phyloP scores from a whole-genome alignment of 1,139 yeast genomes.

The Citeromyces hawaiiensis region DNA sequence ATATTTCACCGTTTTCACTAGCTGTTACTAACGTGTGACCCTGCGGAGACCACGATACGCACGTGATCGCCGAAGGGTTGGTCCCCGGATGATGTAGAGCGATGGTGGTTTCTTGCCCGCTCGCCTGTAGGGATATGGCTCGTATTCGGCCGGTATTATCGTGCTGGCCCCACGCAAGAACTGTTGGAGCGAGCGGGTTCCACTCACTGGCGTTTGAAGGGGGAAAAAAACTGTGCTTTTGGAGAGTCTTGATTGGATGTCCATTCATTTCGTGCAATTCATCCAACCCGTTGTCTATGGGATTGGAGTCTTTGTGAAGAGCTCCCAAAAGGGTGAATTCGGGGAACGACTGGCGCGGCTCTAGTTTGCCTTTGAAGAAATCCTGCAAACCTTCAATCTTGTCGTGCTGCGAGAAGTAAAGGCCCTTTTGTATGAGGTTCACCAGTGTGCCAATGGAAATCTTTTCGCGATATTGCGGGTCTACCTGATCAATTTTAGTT shows the following conservation, averaged over 20 bases:
- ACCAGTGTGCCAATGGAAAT: constrained; percentile 70
- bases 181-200: constrained; percentile 21
- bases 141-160: constrained; percentile 22
- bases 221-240: constrained; percentile 16
- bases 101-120: constrained; percentile 1
- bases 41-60: constrained; percentile 48
- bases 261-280: neutral
- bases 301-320: neutral
- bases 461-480: constrained; percentile 29
- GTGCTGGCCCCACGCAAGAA: constrained; percentile 26
- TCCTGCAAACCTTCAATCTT: constrained; percentile 20
- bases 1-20: constrained; percentile 47
- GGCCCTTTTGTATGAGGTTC: constrained; percentile 73
- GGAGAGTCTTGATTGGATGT: constrained; percentile 2
- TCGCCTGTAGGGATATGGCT: constrained; percentile 5
- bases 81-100: neutral
- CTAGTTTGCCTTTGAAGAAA: neutral
- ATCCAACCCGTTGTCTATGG: neutral
- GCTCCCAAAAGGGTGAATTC: neutral
- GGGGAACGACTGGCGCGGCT: neutral
- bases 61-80: constrained; percentile 5
- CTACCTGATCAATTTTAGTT: constrained; percentile 47
- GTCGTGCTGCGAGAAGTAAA: constrained; percentile 51
- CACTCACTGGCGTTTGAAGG: constrained; percentile 22
- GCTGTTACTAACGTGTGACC: constrained; percentile 47